Percentiles rank a stretch among this genome's conserved stretches.
These are phyloP conservation scores for Nicotiana otophora DNA, from an alignment of 257 asterid species.

Conservation along the genomic window DNA sequence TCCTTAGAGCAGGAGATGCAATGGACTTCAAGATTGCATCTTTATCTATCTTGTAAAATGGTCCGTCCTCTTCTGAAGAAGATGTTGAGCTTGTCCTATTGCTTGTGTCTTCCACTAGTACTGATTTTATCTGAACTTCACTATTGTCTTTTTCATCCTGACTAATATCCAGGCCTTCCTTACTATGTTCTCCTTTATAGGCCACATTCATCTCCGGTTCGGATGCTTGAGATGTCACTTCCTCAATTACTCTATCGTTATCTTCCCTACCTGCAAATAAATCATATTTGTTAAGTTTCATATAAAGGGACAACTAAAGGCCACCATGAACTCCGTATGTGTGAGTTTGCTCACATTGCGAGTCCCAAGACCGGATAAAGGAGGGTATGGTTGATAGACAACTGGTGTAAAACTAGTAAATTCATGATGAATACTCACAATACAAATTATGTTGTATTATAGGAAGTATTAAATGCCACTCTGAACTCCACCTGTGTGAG, in stretches of 20 bases:
- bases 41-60: constrained; percentile 47
- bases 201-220: constrained; percentile 22
- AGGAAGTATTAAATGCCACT: no score
- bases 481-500: no score
- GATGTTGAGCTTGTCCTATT: constrained; percentile 34
- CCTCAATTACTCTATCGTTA: constrained; percentile 25
- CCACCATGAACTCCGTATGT: neutral
- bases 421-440: neutral
- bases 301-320: neutral
- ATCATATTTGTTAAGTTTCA: neutral
- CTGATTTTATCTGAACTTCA: constrained; percentile 22
- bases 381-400: neutral
- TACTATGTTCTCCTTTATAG: constrained; percentile 25
- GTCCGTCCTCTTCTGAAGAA: constrained; percentile 51
- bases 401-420: neutral
- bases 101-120: constrained; percentile 16
- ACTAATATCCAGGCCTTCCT: constrained; percentile 14
- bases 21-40: constrained; percentile 69
- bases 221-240: constrained; percentile 22
- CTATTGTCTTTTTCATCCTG: constrained; percentile 10
- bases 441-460: neutral
- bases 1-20: constrained; percentile 43
- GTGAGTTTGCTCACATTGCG: neutral
- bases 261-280: constrained; percentile 31
- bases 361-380: neutral